Conservation (phyloP, 169 alveolate genomes). For the Eimeria mitis region DNA sequence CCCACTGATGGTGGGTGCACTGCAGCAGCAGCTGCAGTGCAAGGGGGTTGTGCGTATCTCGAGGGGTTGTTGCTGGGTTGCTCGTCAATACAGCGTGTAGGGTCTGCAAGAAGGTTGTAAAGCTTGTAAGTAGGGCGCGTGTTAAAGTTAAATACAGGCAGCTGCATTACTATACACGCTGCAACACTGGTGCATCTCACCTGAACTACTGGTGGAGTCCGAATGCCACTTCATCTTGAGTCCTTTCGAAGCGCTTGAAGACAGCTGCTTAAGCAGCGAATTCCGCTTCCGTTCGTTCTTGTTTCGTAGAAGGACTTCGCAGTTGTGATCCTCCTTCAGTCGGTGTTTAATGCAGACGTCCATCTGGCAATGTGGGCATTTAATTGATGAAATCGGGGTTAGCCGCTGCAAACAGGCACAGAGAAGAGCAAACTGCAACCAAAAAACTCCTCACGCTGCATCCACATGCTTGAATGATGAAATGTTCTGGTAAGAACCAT, state of each 20-base stretch:
- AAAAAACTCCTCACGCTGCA: too few species aligned
- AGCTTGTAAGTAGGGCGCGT: not conserved
- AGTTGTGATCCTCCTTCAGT: conserved; percentile 77
- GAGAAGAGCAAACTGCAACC: not conserved
- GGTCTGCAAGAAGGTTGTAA: not conserved
- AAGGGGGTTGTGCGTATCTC: not conserved
- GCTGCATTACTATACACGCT: not conserved
- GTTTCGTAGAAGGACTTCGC: not conserved
- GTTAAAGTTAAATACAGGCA: not conserved
- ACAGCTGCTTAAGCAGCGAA: conserved; percentile 19
- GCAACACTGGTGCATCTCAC: not conserved
- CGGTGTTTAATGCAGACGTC: conserved; percentile 71
- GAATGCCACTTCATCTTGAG: conserved; percentile 13
- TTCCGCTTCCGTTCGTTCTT: conserved; percentile 31
- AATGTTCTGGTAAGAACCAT: not conserved
- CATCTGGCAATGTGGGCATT: conserved; percentile 57
- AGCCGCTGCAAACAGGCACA: conserved; percentile 56
- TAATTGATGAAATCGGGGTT: conserved; percentile 56
- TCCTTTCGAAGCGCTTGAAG: conserved; percentile 28
- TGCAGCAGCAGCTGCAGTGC: not conserved
- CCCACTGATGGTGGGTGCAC: not conserved
- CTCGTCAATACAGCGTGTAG: not conserved
- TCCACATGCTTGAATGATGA: not conserved
- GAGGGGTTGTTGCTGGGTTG: not conserved
- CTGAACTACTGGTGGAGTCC: not conserved